Conservation (phyloP, 495 filamentous ascomycete genomes). For the Jackrogersella minutella region DNA sequence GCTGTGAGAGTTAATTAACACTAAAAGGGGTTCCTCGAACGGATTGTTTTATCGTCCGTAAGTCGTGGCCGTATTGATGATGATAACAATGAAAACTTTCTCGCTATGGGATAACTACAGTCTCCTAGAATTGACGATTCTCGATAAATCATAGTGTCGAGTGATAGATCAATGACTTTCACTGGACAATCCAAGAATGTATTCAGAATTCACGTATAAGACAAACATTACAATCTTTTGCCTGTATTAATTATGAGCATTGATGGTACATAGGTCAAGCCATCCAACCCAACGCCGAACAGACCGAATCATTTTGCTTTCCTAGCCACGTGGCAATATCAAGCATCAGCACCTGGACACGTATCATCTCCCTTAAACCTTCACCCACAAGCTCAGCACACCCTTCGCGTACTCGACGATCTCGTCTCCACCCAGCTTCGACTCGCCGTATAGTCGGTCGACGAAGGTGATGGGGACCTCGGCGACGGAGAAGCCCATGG, state of each 20-base stretch:
- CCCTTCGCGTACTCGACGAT: slow-evolving; percentile 99
- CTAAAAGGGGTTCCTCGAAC: too few relatives aligned
- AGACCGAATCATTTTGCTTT: slow-evolving; percentile 3
- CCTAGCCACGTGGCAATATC: slow-evolving; percentile 12
- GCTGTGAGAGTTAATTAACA: neutral
- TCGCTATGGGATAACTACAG: too few relatives aligned
- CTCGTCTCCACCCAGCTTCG: slow-evolving; percentile 92
- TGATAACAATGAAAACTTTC: too few relatives aligned
- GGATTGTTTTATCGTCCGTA: too few relatives aligned
- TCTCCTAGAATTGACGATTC: too few relatives aligned
- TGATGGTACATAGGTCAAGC: slow-evolving; percentile 27
- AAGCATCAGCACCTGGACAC: neutral
- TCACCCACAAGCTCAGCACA: slow-evolving; percentile 86
- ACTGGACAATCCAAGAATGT: too few relatives aligned
- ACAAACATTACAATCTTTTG: neutral
- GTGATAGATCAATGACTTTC: too few relatives aligned
- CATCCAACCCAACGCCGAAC: slow-evolving; percentile 24
- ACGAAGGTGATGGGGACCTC: slow-evolving; percentile 98
- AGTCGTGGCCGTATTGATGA: too few relatives aligned
- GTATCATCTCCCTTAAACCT: slow-evolving; percentile 62
- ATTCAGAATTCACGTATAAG: neutral
- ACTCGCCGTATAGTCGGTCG: slow-evolving; percentile 93
- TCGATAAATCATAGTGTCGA: too few relatives aligned
- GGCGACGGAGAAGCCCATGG: slow-evolving; percentile 86
- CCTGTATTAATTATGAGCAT: slow-evolving; percentile 31